These are phyloP conservation scores for Aspergillus ochraceus DNA, from an alignment of 2,329 filamentous ascomycete genomes.

Conservation along the genomic window DNA sequence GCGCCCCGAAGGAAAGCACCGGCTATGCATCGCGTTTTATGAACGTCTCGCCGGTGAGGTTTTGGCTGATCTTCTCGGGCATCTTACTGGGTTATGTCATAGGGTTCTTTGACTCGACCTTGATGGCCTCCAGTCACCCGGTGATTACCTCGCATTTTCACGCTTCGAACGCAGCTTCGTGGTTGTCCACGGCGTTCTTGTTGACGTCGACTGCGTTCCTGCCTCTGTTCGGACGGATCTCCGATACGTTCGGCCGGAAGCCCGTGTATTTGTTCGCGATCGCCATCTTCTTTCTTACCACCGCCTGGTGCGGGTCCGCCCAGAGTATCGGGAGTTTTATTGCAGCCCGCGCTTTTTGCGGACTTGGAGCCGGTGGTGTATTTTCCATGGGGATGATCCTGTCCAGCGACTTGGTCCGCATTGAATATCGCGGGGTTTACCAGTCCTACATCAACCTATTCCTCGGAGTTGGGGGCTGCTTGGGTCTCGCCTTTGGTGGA, in stretches of 20 bases:
- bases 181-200: constrained; percentile 77
- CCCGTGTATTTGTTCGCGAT: constrained; percentile 65
- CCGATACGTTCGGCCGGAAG: constrained; percentile 71
- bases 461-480: constrained; percentile 37
- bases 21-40: constrained; percentile 36
- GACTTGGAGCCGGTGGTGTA: constrained; percentile 71
- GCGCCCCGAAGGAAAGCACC: constrained; percentile 9
- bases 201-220: constrained; percentile 75
- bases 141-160: constrained; percentile 80
- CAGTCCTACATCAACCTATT: constrained; percentile 44
- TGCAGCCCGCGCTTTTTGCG: constrained; percentile 67
- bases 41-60: constrained; percentile 46
- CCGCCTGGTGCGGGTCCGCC: constrained; percentile 69
- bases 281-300: constrained; percentile 63
- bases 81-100: constrained; percentile 60
- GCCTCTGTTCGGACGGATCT: constrained; percentile 71
- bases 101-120: constrained; percentile 70
- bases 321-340: constrained; percentile 71
- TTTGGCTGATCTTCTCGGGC: constrained; percentile 64
- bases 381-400: constrained; percentile 65
- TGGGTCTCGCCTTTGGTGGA: constrained; percentile 41
- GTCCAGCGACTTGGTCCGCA: constrained; percentile 68
- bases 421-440: constrained; percentile 57
- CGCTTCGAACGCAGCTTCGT: constrained; percentile 75
- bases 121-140: constrained; percentile 80